Evolutionary conservation across 805 yeast genomes (phyloP).

Genomic region (Sugiyamaella qingdaonensis): DNA sequence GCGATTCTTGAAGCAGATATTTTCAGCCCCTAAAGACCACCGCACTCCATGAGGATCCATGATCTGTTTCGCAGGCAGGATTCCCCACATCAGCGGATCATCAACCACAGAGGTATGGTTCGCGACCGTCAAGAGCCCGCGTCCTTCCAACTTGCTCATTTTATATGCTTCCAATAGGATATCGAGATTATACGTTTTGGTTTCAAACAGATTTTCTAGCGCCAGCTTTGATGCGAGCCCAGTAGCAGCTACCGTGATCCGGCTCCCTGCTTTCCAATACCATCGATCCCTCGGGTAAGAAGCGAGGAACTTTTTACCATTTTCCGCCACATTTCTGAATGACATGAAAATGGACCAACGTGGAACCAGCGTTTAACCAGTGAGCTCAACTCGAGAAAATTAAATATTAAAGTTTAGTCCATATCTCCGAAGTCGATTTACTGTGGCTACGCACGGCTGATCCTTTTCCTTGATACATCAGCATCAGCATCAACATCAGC

Average conservation of each 20-base stretch:
- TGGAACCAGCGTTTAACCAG: no score
- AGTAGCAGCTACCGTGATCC: constrained; percentile 61
- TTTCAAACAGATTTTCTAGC: constrained; percentile 58
- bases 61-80: constrained; percentile 68
- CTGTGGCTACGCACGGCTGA: no score
- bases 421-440: no score
- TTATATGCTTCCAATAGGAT: constrained; percentile 59
- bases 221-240: constrained; percentile 62
- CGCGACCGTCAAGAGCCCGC: constrained; percentile 82
- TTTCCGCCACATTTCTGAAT: constrained; percentile 16
- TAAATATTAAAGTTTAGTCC: no score
- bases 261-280: constrained; percentile 66
- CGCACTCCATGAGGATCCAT: constrained; percentile 62
- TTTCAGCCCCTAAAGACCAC: constrained; percentile 94
- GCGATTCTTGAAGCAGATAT: constrained; percentile 62
- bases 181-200: constrained; percentile 57
- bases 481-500: no score
- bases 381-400: no score
- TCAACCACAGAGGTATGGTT: constrained; percentile 72
- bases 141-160: constrained; percentile 59
- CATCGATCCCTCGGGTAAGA: constrained; percentile 56
- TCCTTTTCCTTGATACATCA: background rate
- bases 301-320: constrained; percentile 64
- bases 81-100: constrained; percentile 88
- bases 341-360: constrained; percentile 14